Percentiles rank a stretch among this genome's conserved stretches.
Evolutionary conservation across 1,284 basidiomycete species (phyloP).

Genomic region (Ustilago loliicola): DNA sequence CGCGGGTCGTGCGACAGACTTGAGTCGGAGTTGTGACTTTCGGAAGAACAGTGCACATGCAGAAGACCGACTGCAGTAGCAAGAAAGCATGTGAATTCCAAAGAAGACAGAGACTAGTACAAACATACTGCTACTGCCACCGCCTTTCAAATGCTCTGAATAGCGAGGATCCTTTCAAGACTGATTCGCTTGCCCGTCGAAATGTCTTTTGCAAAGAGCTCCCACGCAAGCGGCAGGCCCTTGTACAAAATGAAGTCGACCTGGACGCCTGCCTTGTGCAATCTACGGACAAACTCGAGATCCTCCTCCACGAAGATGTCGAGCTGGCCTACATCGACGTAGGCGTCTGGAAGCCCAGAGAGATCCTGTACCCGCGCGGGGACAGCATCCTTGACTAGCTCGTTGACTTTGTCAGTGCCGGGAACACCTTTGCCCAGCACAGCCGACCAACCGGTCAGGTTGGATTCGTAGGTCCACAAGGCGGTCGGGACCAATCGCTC

Average conservation of each 20-base stretch:
- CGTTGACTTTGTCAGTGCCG: constrained; percentile 19
- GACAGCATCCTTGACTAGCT: constrained; percentile 31
- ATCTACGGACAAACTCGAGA: constrained; percentile 20
- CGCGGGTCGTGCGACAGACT: too few relatives aligned
- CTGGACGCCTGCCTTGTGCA: constrained; percentile 34
- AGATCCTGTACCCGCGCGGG: constrained; percentile 30
- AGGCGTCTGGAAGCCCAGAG: constrained; percentile 25
- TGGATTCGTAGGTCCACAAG: constrained; percentile 28
- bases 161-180: constrained; percentile 17
- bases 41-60: too few relatives aligned
- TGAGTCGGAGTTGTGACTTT: too few relatives aligned
- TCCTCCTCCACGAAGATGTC: constrained; percentile 38
- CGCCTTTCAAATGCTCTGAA: constrained; percentile 22
- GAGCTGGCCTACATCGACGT: constrained; percentile 40
- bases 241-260: constrained; percentile 33
- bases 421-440: constrained; percentile 23
- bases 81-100: too few relatives aligned
- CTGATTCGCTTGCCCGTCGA: constrained; percentile 15
- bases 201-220: constrained; percentile 14
- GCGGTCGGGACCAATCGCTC: constrained; percentile 19
- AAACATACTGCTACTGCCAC: too few relatives aligned
- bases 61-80: too few relatives aligned
- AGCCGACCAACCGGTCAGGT: constrained; percentile 31
- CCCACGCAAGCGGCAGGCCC: constrained; percentile 38
- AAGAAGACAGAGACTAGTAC: too few relatives aligned